These are phyloP conservation scores for Talaromyces sp. DNA, from an alignment of 2,329 filamentous ascomycete species.

Conservation along the genomic window DNA sequence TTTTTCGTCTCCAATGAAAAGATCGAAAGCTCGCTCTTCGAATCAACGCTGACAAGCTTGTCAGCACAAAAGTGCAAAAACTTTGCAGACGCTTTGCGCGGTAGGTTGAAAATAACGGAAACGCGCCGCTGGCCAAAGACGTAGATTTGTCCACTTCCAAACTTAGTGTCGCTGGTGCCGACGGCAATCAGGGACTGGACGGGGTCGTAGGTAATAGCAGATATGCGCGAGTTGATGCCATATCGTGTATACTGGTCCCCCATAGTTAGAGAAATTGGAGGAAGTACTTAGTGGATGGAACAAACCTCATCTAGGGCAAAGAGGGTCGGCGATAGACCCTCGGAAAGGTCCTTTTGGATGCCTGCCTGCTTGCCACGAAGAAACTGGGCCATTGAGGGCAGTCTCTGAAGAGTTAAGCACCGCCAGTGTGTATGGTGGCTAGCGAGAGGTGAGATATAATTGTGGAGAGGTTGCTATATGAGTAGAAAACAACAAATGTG, in stretches of 20 bases:
- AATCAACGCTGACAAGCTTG: constrained; percentile 79
- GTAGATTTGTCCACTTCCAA: constrained; percentile 83
- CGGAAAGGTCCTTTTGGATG: constrained; percentile 85
- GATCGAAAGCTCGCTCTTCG: constrained; percentile 77
- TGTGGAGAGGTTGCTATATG: not conserved
- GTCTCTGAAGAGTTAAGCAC: constrained; percentile 26
- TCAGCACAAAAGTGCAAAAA: constrained; percentile 81
- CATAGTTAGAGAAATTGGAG: not conserved
- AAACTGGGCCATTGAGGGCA: constrained; percentile 72
- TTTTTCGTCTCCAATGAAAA: constrained; percentile 74
- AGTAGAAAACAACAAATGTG: not conserved
- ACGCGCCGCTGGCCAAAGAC: constrained; percentile 81
- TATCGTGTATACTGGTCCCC: constrained; percentile 61
- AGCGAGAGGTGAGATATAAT: not conserved
- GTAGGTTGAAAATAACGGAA: constrained; percentile 68
- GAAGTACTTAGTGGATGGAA: constrained; percentile 7
- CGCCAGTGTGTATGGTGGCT: not conserved
- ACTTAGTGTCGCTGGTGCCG: constrained; percentile 82
- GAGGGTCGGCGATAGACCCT: constrained; percentile 70
- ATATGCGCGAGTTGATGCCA: constrained; percentile 73
- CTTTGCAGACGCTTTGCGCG: constrained; percentile 70
- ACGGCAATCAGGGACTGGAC: constrained; percentile 90
- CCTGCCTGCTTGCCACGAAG: constrained; percentile 90
- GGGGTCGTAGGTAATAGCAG: constrained; percentile 85
- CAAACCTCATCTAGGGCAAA: constrained; percentile 78